These are phyloP conservation scores for Thraustochytrium striatum DNA, from an alignment of 352 stramenopile species.

Conservation along the genomic window DNA sequence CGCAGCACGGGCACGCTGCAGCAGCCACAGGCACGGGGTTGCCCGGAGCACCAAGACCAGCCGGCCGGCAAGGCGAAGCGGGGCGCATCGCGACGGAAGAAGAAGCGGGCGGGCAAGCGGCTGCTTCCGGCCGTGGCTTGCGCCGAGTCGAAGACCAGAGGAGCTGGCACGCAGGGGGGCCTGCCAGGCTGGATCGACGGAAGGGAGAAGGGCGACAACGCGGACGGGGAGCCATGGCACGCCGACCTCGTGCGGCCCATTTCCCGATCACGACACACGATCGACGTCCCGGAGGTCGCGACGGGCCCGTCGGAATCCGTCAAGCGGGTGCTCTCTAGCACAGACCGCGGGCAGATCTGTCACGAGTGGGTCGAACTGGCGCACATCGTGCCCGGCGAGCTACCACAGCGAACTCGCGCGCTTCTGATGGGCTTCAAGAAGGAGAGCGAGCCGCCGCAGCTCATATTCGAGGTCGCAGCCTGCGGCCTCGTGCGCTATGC, in stretches of 20 bases:
- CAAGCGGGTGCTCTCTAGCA: conserved; percentile 5
- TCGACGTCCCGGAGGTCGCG: background rate
- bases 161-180: background rate
- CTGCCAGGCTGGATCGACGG: background rate
- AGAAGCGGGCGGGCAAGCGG: background rate
- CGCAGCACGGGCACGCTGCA: too few species aligned
- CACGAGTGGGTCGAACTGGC: conserved; percentile 3
- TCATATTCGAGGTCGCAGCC: conserved; percentile 34
- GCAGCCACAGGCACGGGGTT: too few species aligned
- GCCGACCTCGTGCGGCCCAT: too few species aligned
- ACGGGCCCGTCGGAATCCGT: background rate
- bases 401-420: background rate
- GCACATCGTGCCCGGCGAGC: conserved; percentile 6
- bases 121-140: background rate
- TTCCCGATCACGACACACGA: background rate
- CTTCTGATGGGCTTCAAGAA: conserved; percentile 42
- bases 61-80: background rate
- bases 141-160: too few species aligned
- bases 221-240: background rate
- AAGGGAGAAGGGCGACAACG: background rate
- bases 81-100: background rate
- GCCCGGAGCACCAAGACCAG: background rate
- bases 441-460: conserved; percentile 7
- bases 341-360: conserved; percentile 30
- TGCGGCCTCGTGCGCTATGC: conserved; percentile 2